phyloP scores from a whole-genome alignment of 495 filamentous ascomycete genomes.

The Trichoderma orchidacearum region DNA sequence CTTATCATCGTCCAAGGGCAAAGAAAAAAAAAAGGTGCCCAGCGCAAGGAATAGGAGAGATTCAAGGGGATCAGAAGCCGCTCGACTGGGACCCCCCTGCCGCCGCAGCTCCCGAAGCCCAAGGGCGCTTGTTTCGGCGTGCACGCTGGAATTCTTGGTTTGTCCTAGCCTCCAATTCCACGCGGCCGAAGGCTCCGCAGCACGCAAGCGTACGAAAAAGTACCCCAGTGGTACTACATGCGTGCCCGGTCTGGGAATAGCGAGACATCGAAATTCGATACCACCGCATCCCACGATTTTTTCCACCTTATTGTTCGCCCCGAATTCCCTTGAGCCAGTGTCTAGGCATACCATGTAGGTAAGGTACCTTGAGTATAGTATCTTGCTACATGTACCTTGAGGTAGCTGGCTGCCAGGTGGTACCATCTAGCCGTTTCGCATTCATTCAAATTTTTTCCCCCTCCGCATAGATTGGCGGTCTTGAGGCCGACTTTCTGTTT shows the following conservation, averaged over 20 bases:
- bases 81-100: background rate
- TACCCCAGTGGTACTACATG: no score
- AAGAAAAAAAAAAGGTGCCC: no score
- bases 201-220: background rate
- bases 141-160: background rate
- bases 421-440: background rate
- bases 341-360: no score
- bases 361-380: no score
- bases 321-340: background rate
- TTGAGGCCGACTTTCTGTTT: background rate
- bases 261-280: background rate
- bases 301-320: background rate
- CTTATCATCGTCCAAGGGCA: background rate
- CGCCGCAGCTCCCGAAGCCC: background rate
- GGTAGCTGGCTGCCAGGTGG: background rate
- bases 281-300: no score
- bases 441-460: background rate
- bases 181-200: background rate
- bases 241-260: background rate
- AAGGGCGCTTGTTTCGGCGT: no score
- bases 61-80: background rate
- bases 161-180: background rate
- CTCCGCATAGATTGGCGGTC: background rate
- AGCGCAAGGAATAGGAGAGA: background rate
- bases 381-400: no score